Conservation (phyloP, 331 rosid genomes). For the Malus hybrid region DNA sequence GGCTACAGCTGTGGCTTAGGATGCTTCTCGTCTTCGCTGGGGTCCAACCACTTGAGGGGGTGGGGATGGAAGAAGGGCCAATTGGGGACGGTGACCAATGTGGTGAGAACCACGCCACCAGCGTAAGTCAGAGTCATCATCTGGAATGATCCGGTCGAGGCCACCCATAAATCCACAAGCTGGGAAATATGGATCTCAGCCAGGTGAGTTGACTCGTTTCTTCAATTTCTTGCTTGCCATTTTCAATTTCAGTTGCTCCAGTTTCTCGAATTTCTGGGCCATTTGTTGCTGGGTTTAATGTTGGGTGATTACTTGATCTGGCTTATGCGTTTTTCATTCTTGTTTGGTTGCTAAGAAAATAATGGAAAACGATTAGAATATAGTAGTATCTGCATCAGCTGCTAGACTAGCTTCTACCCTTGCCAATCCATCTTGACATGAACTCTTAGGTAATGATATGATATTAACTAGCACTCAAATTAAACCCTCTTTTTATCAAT, state of each 20-base stretch:
- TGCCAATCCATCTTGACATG: too few species aligned
- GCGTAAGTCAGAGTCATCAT: conserved; percentile 60
- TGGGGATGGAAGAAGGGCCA: conserved; percentile 76
- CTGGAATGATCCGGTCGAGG: conserved; percentile 50
- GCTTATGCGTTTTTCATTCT: neutral
- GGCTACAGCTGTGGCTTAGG: conserved; percentile 47
- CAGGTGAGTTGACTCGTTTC: conserved; percentile 19
- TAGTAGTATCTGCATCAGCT: neutral
- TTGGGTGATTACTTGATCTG: neutral
- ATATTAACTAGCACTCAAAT: too few species aligned
- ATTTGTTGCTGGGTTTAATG: neutral
- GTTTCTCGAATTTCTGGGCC: neutral
- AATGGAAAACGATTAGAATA: neutral
- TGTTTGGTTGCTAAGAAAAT: conserved; percentile 3
- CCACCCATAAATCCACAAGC: too few species aligned
- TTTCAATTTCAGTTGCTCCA: neutral
- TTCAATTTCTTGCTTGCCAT: neutral
- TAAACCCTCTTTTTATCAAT: too few species aligned
- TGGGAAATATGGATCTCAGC: conserved; percentile 17
- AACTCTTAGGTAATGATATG: too few species aligned
- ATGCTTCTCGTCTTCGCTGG: conserved; percentile 58
- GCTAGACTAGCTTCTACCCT: too few species aligned
- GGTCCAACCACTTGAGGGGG: conserved; percentile 84
- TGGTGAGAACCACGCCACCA: conserved; percentile 75
- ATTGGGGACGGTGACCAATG: conserved; percentile 70